These are phyloP conservation scores for Jaltomata sinuosa DNA, from an alignment of 257 asterid species.

Conservation along the genomic window DNA sequence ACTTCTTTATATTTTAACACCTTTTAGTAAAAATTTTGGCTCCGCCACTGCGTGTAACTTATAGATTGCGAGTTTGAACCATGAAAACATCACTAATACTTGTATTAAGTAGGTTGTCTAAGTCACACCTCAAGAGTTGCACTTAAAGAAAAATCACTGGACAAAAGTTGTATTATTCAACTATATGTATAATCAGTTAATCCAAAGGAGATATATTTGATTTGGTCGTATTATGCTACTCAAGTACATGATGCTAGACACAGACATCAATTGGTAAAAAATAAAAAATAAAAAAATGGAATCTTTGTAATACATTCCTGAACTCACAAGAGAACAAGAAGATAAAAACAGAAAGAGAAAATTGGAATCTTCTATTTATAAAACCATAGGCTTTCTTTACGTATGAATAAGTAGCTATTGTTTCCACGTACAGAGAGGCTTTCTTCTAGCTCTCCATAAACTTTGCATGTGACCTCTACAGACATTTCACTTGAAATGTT, in stretches of 20 bases:
- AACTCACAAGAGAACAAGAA: neutral
- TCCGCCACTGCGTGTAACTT: no score
- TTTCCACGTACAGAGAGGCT: neutral
- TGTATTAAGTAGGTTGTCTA: no score
- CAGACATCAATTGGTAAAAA: neutral
- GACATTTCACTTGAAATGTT: neutral
- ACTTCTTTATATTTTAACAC: no score
- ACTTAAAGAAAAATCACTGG: neutral
- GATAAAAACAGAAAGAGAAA: neutral
- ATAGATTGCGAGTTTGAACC: no score
- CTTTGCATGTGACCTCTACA: conserved; percentile 7
- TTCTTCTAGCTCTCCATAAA: neutral
- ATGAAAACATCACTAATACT: no score
- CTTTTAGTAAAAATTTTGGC: no score
- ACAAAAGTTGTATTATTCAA: neutral
- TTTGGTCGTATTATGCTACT: neutral
- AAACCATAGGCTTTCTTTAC: neutral
- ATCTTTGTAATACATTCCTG: neutral
- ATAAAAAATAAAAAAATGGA: neutral
- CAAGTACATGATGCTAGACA: neutral
- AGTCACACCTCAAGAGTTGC: no score
- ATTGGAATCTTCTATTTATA: conserved; percentile 1
- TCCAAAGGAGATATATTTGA: neutral
- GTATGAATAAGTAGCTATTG: neutral
- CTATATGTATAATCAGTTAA: neutral